phyloP scores from a whole-genome alignment of 148 eudicot genomes.

The Silene conica region DNA sequence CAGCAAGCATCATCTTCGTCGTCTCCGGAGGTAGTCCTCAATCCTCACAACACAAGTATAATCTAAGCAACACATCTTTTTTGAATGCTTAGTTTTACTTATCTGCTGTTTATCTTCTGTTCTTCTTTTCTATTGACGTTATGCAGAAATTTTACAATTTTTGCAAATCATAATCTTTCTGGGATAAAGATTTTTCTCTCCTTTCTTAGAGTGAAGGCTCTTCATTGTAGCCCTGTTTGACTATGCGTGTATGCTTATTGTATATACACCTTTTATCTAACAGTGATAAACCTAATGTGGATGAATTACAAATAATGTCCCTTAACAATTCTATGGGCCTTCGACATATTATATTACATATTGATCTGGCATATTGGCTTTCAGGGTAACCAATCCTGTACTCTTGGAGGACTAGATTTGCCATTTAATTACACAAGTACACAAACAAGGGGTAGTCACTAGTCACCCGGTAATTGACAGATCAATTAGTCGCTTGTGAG shows the following conservation, averaged over 20 bases:
- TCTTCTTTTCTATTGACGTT: background rate
- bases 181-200: background rate
- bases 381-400: background rate
- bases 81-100: background rate
- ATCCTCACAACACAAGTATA: conserved; percentile 14
- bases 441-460: background rate
- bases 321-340: background rate
- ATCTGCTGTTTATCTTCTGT: background rate
- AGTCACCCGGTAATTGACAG: background rate
- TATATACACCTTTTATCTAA: background rate
- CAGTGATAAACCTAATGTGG: background rate
- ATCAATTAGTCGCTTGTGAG: background rate
- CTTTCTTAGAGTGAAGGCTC: background rate
- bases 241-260: background rate
- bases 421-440: background rate
- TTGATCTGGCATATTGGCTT: background rate
- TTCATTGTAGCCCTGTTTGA: background rate
- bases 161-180: background rate
- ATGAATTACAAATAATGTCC: background rate
- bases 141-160: background rate
- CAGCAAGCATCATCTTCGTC: conserved; percentile 53
- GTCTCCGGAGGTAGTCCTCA: conserved; percentile 57
- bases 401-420: background rate
- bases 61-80: background rate
- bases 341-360: background rate